Evolutionary conservation across 495 filamentous ascomycete genomes (phyloP).

Genomic region (Penicillium salamii): DNA sequence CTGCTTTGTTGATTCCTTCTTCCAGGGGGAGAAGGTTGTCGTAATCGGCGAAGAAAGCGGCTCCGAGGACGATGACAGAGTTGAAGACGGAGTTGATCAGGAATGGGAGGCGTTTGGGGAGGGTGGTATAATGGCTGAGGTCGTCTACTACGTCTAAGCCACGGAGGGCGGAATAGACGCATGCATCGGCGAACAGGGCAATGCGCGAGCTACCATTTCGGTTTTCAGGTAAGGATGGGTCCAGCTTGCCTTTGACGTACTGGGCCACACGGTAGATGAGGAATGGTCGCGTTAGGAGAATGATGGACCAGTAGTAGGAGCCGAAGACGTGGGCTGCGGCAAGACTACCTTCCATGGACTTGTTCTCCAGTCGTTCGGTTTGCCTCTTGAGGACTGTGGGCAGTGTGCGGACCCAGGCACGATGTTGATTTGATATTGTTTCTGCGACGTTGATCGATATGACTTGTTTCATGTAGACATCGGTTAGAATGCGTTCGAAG

Average conservation of each 20-base stretch:
- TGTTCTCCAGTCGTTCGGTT: conserved; percentile 34
- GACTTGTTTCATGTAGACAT: conserved; percentile 67
- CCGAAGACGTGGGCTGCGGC: conserved; percentile 66
- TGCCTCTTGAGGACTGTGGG: conserved; percentile 33
- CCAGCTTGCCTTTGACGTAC: conserved; percentile 39
- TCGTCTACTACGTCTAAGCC: conserved; percentile 60
- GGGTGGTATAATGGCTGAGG: conserved; percentile 54
- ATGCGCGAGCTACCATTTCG: conserved; percentile 43
- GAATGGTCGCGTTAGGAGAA: conserved; percentile 67
- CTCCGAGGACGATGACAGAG: conserved; percentile 63
- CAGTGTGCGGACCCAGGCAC: conserved; percentile 37
- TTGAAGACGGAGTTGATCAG: conserved; percentile 73
- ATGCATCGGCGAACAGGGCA: conserved; percentile 66
- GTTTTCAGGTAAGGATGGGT: conserved; percentile 18
- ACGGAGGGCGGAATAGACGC: conserved; percentile 66
- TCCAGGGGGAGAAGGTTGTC: conserved; percentile 55
- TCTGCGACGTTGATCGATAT: conserved; percentile 65
- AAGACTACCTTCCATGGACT: conserved; percentile 53
- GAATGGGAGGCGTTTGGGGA: conserved; percentile 68
- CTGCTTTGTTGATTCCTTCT: conserved; percentile 54
- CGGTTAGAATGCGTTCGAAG: conserved; percentile 64
- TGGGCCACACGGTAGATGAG: conserved; percentile 56
- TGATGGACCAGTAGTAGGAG: conserved; percentile 70
- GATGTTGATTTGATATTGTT: conserved; percentile 59
- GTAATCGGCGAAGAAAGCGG: conserved; percentile 66